These are phyloP conservation scores for Isochrysis galbana DNA, from an alignment of 78 protist genomes.

Conservation along the genomic window DNA sequence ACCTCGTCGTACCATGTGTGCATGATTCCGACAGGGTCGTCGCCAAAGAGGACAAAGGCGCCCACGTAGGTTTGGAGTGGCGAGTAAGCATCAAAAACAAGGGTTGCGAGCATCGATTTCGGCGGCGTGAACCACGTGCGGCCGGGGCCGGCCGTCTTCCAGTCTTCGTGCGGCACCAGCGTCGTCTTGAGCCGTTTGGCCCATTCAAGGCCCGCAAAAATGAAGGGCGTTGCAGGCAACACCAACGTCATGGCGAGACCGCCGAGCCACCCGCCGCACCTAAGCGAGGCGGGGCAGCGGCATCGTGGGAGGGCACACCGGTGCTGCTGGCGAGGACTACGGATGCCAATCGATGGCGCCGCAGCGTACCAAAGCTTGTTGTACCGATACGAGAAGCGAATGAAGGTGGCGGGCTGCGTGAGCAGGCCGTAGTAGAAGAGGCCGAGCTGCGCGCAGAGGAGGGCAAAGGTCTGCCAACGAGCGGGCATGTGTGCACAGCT, in stretches of 20 bases:
- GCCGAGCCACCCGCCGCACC: background rate
- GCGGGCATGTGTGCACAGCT: too few species aligned
- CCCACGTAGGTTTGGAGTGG: background rate
- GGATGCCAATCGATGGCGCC: background rate
- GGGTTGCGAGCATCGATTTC: background rate
- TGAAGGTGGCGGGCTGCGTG: background rate
- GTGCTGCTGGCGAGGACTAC: background rate
- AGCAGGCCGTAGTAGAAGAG: background rate
- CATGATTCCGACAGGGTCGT: background rate
- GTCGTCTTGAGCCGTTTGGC: background rate
- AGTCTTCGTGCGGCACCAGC: background rate
- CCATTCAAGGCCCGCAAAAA: background rate
- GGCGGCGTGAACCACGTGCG: background rate
- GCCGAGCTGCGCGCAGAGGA: too few species aligned
- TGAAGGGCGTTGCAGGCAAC: background rate
- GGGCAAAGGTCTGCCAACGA: too few species aligned
- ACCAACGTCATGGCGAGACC: background rate
- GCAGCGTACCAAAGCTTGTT: background rate
- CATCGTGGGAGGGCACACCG: background rate
- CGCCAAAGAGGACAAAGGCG: background rate
- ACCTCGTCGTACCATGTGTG: constrained; percentile 12
- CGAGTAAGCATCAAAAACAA: background rate
- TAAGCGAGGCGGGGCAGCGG: background rate
- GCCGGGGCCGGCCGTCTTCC: background rate
- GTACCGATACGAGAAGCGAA: background rate